Percentiles rank a stretch among this genome's conserved stretches.
These are phyloP conservation scores for Neoboletus magnificus DNA, from an alignment of 768 basidiomycete genomes.

Conservation along the genomic window DNA sequence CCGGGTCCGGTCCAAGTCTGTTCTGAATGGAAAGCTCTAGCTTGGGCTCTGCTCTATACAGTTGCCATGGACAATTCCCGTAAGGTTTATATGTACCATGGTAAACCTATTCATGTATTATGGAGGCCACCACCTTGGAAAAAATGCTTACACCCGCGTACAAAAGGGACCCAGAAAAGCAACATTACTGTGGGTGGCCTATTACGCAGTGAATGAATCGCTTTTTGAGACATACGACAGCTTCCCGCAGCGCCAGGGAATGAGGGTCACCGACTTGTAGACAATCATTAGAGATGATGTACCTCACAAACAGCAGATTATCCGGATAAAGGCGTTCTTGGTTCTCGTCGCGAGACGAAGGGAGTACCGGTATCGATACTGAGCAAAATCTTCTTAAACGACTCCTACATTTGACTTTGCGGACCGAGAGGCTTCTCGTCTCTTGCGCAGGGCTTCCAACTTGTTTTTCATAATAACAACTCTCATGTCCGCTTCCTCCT, in stretches of 20 bases:
- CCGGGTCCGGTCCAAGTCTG: not conserved
- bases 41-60: not conserved
- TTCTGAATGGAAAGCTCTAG: not conserved
- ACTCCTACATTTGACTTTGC: constrained; percentile 17
- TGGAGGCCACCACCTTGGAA: too few relatives aligned
- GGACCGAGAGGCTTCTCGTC: constrained; percentile 36
- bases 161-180: too few relatives aligned
- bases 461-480: constrained; percentile 62
- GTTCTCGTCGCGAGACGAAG: not conserved
- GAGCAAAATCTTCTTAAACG: constrained; percentile 2
- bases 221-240: not conserved
- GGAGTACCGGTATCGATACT: not conserved
- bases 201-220: too few relatives aligned
- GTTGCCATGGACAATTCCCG: too few relatives aligned
- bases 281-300: not conserved
- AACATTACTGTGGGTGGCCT: too few relatives aligned
- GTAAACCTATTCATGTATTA: too few relatives aligned
- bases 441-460: constrained; percentile 55
- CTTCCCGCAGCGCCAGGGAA: too few relatives aligned
- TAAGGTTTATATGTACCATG: too few relatives aligned
- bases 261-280: not conserved
- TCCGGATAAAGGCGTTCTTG: not conserved
- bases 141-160: too few relatives aligned
- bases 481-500: constrained; percentile 84
- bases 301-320: not conserved